Conservation (phyloP, 768 basidiomycete species). For the Suillus tomentosus region DNA sequence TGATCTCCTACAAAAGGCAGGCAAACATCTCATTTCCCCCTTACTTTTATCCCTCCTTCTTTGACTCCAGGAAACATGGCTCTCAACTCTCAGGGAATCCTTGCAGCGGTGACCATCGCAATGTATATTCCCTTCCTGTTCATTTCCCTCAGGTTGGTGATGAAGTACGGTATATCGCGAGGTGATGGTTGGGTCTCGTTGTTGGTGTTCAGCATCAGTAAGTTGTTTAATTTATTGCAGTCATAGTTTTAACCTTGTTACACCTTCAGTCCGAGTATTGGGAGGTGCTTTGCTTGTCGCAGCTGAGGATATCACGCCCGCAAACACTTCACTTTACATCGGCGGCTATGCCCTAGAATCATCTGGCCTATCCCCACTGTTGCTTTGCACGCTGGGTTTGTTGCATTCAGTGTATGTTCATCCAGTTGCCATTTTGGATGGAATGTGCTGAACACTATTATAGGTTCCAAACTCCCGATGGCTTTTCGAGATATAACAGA, state of each 20-base stretch:
- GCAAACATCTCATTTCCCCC: background rate
- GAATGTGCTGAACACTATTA: slow-evolving; percentile 9
- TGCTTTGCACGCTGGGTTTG: slow-evolving; percentile 39
- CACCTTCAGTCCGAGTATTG: slow-evolving; percentile 52
- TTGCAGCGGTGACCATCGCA: slow-evolving; percentile 60
- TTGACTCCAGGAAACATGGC: slow-evolving; percentile 26
- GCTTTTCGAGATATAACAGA: slow-evolving; percentile 13
- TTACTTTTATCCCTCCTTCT: slow-evolving; percentile 6
- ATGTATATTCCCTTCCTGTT: slow-evolving; percentile 60
- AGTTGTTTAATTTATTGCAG: slow-evolving; percentile 23
- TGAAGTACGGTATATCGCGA: slow-evolving; percentile 57
- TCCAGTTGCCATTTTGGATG: background rate
- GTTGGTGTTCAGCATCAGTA: slow-evolving; percentile 59
- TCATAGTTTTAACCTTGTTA: slow-evolving; percentile 12
- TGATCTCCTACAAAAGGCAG: slow-evolving; percentile 23
- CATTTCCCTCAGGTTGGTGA: slow-evolving; percentile 45
- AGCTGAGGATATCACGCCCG: slow-evolving; percentile 44
- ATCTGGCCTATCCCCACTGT: slow-evolving; percentile 41
- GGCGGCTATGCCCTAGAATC: slow-evolving; percentile 50
- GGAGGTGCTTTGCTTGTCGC: slow-evolving; percentile 61
- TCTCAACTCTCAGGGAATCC: slow-evolving; percentile 46
- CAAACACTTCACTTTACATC: slow-evolving; percentile 47
- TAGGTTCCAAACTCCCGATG: slow-evolving; percentile 33
- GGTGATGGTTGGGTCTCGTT: slow-evolving; percentile 71
- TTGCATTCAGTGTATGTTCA: slow-evolving; percentile 36